These are phyloP conservation scores for Apocynum venetum DNA, from an alignment of 257 asterid genomes.

Conservation along the genomic window DNA sequence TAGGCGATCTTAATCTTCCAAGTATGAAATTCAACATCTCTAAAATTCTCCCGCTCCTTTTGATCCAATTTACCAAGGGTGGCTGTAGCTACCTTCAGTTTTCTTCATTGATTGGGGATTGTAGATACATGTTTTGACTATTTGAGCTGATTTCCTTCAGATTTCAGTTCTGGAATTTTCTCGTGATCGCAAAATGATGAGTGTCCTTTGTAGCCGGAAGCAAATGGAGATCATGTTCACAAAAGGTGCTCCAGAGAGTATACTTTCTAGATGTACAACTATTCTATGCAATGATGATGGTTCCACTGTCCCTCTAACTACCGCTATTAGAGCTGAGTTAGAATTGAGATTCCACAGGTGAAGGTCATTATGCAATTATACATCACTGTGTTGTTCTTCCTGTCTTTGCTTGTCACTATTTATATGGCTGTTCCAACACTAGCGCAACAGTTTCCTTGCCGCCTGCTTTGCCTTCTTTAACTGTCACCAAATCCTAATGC, in stretches of 20 bases:
- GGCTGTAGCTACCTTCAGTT: neutral
- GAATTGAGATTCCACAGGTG: constrained; percentile 81
- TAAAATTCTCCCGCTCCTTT: neutral
- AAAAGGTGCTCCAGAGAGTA: constrained; percentile 99
- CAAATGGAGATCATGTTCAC: constrained; percentile 92
- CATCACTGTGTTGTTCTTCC: neutral
- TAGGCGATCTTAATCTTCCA: neutral
- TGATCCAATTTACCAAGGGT: neutral
- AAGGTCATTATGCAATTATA: constrained; percentile 8
- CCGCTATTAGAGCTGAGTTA: constrained; percentile 72
- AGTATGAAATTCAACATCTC: neutral
- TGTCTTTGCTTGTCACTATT: neutral
- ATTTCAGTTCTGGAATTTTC: constrained; percentile 88
- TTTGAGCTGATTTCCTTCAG: constrained; percentile 40
- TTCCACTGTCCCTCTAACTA: constrained; percentile 63
- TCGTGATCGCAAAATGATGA: constrained; percentile 99
- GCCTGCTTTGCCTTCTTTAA: neutral
- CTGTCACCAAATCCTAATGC: neutral
- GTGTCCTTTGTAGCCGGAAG: constrained; percentile 93
- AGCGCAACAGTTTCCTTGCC: neutral
- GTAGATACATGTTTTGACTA: neutral
- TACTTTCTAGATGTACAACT: constrained; percentile 81
- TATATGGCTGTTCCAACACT: neutral
- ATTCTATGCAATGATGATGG: constrained; percentile 93
- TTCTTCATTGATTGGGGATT: neutral